phyloP scores from a whole-genome alignment of 768 basidiomycete genomes.

The Russula brevipes region DNA sequence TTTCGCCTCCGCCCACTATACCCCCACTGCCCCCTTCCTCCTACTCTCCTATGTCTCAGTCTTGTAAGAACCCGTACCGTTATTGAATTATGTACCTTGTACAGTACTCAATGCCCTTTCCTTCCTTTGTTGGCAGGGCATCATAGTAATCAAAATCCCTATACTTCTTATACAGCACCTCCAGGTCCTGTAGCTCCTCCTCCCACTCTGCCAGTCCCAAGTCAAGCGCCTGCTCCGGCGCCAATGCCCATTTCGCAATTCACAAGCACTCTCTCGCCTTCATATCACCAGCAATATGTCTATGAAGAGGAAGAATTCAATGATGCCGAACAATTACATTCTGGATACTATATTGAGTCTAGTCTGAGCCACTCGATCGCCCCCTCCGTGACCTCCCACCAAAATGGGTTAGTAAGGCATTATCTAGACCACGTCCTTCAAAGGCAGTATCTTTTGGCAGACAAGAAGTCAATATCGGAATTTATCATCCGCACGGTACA shows the following conservation, averaged over 20 bases:
- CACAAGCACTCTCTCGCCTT: constrained; percentile 17
- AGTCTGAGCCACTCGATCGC: constrained; percentile 24
- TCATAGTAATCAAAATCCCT: constrained; percentile 27
- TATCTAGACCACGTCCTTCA: constrained; percentile 61
- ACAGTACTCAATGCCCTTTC: constrained; percentile 59
- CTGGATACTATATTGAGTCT: constrained; percentile 24
- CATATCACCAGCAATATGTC: constrained; percentile 21
- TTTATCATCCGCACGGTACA: constrained; percentile 51
- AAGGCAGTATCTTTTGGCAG: constrained; percentile 67
- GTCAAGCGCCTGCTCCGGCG: background rate
- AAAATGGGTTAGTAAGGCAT: constrained; percentile 34
- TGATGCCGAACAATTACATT: constrained; percentile 14
- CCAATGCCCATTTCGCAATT: constrained; percentile 4
- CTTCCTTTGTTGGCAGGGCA: constrained; percentile 46
- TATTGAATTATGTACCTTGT: constrained; percentile 62
- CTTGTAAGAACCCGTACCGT: constrained; percentile 71
- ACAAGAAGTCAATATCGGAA: constrained; percentile 37
- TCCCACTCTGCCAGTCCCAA: background rate
- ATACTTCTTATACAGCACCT: constrained; percentile 24
- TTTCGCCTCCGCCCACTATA: constrained; percentile 31
- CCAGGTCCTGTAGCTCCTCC: background rate
- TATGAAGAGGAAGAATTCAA: constrained; percentile 25
- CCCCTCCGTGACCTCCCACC: constrained; percentile 26
- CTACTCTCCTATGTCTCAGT: constrained; percentile 38
- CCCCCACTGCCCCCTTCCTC: constrained; percentile 45